These are phyloP conservation scores for Scutellaria baicalensis DNA, from an alignment of 257 asterid genomes.

Conservation along the genomic window DNA sequence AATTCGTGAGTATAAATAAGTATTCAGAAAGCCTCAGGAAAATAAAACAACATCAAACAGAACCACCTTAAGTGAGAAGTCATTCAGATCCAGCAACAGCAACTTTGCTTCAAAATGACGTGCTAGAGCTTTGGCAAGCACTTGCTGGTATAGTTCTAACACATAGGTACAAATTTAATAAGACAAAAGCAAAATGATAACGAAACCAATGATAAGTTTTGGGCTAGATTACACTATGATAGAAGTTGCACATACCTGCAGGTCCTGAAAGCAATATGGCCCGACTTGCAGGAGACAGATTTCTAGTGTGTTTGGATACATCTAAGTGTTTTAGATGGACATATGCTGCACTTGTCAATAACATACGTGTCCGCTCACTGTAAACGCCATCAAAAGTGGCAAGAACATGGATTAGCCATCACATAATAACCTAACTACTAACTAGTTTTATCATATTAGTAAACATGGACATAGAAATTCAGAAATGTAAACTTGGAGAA, in stretches of 20 bases:
- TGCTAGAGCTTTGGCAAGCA: conserved; percentile 87
- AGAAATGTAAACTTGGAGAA: background rate
- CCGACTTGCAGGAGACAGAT: conserved; percentile 92
- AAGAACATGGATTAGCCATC: background rate
- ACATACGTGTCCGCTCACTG: conserved; percentile 67
- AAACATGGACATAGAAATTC: no score
- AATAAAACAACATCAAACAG: conserved; percentile 2
- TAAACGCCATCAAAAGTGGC: conserved; percentile 18
- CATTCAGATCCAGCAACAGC: conserved; percentile 65
- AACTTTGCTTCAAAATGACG: conserved; percentile 70
- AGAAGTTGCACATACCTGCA: conserved; percentile 45
- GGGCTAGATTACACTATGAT: background rate
- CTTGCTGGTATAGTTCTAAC: conserved; percentile 70
- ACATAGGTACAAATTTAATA: background rate
- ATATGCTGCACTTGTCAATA: conserved; percentile 79
- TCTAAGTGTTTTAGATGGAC: conserved; percentile 82
- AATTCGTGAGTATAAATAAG: conserved; percentile 9
- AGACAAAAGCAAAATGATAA: background rate
- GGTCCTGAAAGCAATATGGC: conserved; percentile 89
- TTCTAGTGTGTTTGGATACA: conserved; percentile 75
- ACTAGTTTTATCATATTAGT: no score
- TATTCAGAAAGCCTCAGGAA: background rate
- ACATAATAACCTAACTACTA: background rate
- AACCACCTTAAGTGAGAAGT: conserved; percentile 77
- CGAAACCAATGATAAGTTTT: background rate